Base-by-base conservation (phyloP, 208 protist genomes). In the Leishmania lainsoni region DNA sequence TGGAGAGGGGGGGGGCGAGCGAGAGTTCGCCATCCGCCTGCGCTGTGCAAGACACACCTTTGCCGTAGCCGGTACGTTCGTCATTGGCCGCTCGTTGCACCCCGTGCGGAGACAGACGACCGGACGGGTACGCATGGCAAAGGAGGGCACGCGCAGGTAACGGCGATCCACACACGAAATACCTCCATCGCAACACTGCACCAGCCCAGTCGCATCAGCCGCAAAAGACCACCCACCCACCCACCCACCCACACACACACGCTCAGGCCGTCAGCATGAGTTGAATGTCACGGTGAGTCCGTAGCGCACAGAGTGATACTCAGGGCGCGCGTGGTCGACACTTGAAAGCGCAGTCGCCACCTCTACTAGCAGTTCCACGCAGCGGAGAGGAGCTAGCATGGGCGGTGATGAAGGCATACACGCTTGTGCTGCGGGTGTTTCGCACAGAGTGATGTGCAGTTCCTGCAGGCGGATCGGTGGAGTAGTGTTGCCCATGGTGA, bases 321-420 rank as follows among this genome's bases (percentile, higher is more conserved):
- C 54, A 6, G 16, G 45, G 0, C 0, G 69, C 29, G 29, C 32
- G 12, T 76, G 16, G 9, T 16, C 29, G 16, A 70, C 42, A 9
- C 71, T 58, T 26, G 80, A 51, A 66, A 84, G 58, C 20, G 80
- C 63, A 1, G 80, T 80, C 22, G 65, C 48, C 80, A 84, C 75
- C 29, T 80, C 80, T 49, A 68, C 51, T 20, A 56, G 16, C n/a
- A 84, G 32, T 4, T 68, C 58, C 10, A 80, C 75, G 56, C 59
- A 84, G 14, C 49, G 68, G 48, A 70, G 65, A 45, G 72, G 32
- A 59, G 72, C n/a, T 17, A 14, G n/a, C 48, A 39, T 56, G 70
- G n/a, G 2, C 17, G 39, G 9, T 66, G 61, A 39, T 56, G 70
- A 51, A 39, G 48, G 22, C 70, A 17, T 35, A 35, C 48, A 45